These are phyloP conservation scores for Metschnikowia peoriensis DNA, from an alignment of 805 yeast species.

Conservation along the genomic window DNA sequence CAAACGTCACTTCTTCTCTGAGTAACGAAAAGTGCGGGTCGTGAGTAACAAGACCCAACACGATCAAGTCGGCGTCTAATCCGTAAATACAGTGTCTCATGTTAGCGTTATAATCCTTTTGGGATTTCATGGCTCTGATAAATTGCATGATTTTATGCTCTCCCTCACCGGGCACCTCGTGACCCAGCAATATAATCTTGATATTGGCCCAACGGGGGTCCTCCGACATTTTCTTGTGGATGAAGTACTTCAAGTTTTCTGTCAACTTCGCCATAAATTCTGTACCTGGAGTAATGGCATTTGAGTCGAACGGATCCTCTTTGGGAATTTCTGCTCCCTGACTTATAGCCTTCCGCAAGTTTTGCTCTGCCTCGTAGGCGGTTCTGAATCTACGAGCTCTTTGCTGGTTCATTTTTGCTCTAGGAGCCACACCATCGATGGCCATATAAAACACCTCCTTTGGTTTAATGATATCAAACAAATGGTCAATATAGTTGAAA, in stretches of 20 bases:
- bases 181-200: slow-evolving; percentile 80
- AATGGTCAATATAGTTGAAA: slow-evolving; percentile 90
- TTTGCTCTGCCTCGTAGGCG: slow-evolving; percentile 87
- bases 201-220: slow-evolving; percentile 85
- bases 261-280: slow-evolving; percentile 93
- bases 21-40: slow-evolving; percentile 94
- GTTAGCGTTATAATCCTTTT: slow-evolving; percentile 70
- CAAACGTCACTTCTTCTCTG: slow-evolving; percentile 95
- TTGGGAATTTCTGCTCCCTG: slow-evolving; percentile 75
- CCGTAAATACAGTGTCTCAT: slow-evolving; percentile 94
- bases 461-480: slow-evolving; percentile 85
- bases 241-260: slow-evolving; percentile 76
- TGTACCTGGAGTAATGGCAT: slow-evolving; percentile 95
- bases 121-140: slow-evolving; percentile 76
- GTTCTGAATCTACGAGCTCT: slow-evolving; percentile 93
- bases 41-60: slow-evolving; percentile 87
- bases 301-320: slow-evolving; percentile 86
- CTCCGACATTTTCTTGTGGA: slow-evolving; percentile 81
- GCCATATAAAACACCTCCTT: slow-evolving; percentile 90
- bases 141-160: slow-evolving; percentile 96
- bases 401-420: slow-evolving; percentile 98
- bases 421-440: slow-evolving; percentile 97
- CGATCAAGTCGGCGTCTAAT: slow-evolving; percentile 91
- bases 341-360: slow-evolving; percentile 66
- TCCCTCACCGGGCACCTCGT: slow-evolving; percentile 98